Base-by-base conservation (phyloP, 352 stramenopile genomes). In the Saprolegnia parasitica region DNA sequence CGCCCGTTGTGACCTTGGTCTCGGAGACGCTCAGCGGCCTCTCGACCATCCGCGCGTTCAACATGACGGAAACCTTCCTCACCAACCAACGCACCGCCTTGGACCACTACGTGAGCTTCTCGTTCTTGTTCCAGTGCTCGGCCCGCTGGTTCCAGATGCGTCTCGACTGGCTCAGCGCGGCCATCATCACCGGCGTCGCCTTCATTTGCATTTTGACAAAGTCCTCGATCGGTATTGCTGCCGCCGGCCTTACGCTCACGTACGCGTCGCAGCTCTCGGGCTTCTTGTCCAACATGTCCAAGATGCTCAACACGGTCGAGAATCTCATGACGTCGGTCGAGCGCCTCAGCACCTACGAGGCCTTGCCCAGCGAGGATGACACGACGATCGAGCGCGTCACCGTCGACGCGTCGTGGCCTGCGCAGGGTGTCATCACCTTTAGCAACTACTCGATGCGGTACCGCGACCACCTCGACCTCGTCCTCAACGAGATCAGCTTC, bases 131-230 rank as follows among this genome's bases (percentile, higher is more conserved):
- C 23, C 32, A 52, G 37, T 45, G 54, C 21, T 87, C 96, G 35
- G 98, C 98, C 70, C 96, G 95, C 47, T 99, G 96, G 96, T 77
- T 99, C 9, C 93, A 88, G 5, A 81, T 99, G 52, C 86, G 97
- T 13, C 47, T 70, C 16, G 63, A 70, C 50, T 70, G 63, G 63
- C 29, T 70, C 39, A 26, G 29, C 29, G 37, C 63, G 16, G 11
- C 55, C n/a, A 37, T 70, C 5, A 70, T 93, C 62, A 80, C 80
- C 16, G 83, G 89, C 90, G 96, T 70, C 81, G 84, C 1, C 70
- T 96, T 50, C 81, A 88, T 8, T 77, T 96, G 18, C 8, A 80
- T 96, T 0, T 80, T 81, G 35, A 83, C 96, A 35, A 95, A 88
- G 20, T 81, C 83, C 1, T 93, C 93, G 42, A 85, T 96, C 23